Conservation (phyloP, 1,284 basidiomycete genomes). For the Irpex rosettiformis region DNA sequence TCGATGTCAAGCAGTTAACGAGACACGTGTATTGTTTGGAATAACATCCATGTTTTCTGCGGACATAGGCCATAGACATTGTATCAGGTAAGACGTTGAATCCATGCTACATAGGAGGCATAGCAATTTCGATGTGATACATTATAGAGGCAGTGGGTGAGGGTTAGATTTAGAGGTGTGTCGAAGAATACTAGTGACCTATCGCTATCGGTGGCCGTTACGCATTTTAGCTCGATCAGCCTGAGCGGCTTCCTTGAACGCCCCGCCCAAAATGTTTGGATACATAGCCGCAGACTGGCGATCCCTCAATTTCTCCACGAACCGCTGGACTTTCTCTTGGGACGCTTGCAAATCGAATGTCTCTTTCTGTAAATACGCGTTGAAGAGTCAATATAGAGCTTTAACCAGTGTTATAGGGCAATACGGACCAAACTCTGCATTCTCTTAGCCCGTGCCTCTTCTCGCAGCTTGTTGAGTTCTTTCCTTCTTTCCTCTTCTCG, state of each 20-base stretch:
- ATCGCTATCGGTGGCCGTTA: background rate
- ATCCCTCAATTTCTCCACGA: slow-evolving; percentile 52
- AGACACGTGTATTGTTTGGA: background rate
- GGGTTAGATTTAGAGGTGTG: too few species aligned
- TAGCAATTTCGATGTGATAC: too few species aligned
- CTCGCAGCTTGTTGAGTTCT: slow-evolving; percentile 66
- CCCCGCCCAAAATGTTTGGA: slow-evolving; percentile 65
- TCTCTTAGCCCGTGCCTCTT: slow-evolving; percentile 62
- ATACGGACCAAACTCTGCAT: slow-evolving; percentile 49
- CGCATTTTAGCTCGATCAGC: slow-evolving; percentile 30
- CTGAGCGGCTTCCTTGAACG: slow-evolving; percentile 43
- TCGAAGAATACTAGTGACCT: too few species aligned
- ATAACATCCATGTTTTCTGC: too few species aligned
- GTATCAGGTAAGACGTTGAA: too few species aligned
- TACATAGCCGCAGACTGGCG: slow-evolving; percentile 44
- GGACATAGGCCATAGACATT: too few species aligned
- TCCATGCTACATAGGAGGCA: too few species aligned
- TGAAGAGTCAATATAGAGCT: background rate
- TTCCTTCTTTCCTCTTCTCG: slow-evolving; percentile 68
- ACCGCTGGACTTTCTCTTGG: slow-evolving; percentile 62
- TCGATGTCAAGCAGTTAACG: background rate
- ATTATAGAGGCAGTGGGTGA: too few species aligned
- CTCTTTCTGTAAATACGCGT: slow-evolving; percentile 38
- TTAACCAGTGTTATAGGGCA: slow-evolving; percentile 12
- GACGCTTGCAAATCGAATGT: slow-evolving; percentile 70